Percentiles rank a stretch among this genome's conserved stretches.
Evolutionary conservation across 805 yeast genomes (phyloP).

Genomic region (Wickerhamiella dianesei): DNA sequence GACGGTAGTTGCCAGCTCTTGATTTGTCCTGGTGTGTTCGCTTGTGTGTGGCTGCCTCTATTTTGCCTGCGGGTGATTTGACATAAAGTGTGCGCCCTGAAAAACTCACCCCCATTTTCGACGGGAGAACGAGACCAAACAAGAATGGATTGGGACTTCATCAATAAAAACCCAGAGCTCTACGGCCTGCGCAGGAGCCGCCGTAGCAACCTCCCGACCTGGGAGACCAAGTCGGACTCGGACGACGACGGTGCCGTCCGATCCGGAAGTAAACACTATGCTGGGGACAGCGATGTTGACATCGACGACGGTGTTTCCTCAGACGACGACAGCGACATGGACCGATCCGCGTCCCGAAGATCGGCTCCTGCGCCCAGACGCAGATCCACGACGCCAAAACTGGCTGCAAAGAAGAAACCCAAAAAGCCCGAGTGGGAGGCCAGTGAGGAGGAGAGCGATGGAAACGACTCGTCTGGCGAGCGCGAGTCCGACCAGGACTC

Average conservation of each 20-base stretch:
- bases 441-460: conserved; percentile 8
- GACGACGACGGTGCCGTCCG: conserved; percentile 9
- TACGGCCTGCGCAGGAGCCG: conserved; percentile 32
- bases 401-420: background rate
- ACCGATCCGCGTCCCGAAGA: conserved; percentile 1
- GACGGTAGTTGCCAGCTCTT: too few relatives aligned
- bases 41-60: too few relatives aligned
- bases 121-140: too few relatives aligned
- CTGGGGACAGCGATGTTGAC: background rate
- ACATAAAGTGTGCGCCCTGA: too few relatives aligned
- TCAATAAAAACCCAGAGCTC: conserved; percentile 22
- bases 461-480: conserved; percentile 16
- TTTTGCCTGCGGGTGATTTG: too few relatives aligned
- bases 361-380: conserved; percentile 2
- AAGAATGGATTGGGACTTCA: background rate
- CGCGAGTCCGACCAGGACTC: conserved; percentile 18
- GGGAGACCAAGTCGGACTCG: conserved; percentile 20
- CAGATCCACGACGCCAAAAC: background rate
- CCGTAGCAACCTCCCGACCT: conserved; percentile 15
- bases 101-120: too few relatives aligned
- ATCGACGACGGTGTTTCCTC: conserved; percentile 14
- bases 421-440: background rate
- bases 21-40: too few relatives aligned
- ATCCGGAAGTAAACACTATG: conserved; percentile 4
- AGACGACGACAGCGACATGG: conserved; percentile 6